Base-by-base conservation (phyloP, 345 rosid species). In the Lagerstroemia speciosa region DNA sequence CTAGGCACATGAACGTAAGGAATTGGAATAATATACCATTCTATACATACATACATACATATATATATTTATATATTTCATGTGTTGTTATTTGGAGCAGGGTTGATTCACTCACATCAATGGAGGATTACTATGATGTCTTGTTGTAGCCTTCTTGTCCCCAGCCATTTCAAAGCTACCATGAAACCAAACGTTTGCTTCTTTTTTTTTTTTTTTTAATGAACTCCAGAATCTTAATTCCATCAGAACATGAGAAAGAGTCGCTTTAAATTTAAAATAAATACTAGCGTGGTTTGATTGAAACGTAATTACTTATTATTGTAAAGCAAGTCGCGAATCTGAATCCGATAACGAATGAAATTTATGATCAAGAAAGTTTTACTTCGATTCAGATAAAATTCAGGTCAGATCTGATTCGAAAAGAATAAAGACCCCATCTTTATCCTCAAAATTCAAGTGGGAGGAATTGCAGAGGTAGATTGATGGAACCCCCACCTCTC, bases 401-500 rank as follows among this genome's bases (percentile, higher is more conserved):
- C n/a, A n/a, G n/a, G n/a, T n/a, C n/a, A n/a, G n/a, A n/a, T n/a
- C n/a, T n/a, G n/a, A n/a, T n/a, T n/a, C n/a, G n/a, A n/a, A n/a
- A n/a, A n/a, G n/a, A n/a, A n/a, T n/a, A n/a, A n/a, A 52, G 8
- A 52, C 48, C 60, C 48, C 48, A n/a, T 38, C 64, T 57, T 68
- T 69, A 36, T 69, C 58, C 40, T 62, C 65, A 22, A 32, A 16
- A 15, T 62, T n/a, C 73, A 70, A 45, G 70, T 71, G 55, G 74
- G 55, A 62, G 64, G 60, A 65, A 52, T 52, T 11, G 26, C 6
- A n/a, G 80, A 72, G 76, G 67, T 74, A 77, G 82, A 78, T 80
- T 75, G 84, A 78, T 75, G 30, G 77, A 75, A 73, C 84, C 81
- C 84, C 71, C 73, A n/a, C n/a, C n/a, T 78, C 69, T 71, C 69